Evolutionary conservation across 108 stramenopile genomes (phyloP), one percentile per base, ranked within the genome.

Genomic region (Discostella stelligeroides): DNA sequence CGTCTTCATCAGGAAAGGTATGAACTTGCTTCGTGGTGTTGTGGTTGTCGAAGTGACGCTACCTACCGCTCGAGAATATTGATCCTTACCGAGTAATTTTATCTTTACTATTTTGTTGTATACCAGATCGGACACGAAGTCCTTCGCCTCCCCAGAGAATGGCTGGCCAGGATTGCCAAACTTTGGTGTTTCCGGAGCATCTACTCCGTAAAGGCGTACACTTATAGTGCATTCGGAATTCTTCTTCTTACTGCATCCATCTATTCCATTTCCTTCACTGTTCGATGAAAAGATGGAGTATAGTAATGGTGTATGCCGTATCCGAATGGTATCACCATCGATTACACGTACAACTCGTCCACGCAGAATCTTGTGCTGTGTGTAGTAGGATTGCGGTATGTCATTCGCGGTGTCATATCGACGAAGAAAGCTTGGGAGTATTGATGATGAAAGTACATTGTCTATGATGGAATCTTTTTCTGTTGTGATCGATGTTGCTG

Each of bases 321-420:
- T 60, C 17, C 89, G 64, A 9, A 88, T 42, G 13, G 89, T 88
- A 47, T 90, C 89, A 37, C 89, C 89, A 59, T 90, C 89, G 45
- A 83, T 82, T 11, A 88, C 73, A 43, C 77, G 68, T 20, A 81
- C 79, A 4, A 90, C 89, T 17, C 72, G 43, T 9, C 83, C 89
- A 50, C 56, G 73, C 4, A 90, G 80, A 9, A 46, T 17, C 18
- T 59, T 49, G 7, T 73, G 38, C 13, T 64, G 30, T 40, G 53
- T 51, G 63, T 81, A 85, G 34, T 55, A 70, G 9, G 60, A 53
- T 7, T 20, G 51, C 1, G 88, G 88, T 42, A 90, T 80, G 51
- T 90, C 88, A 8, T 48, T 73, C 0, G 73, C 88, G 13, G 86
- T 85, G n/a, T 80, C 47, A 49, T 84, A 89, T 72, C 74, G 80